Base-by-base conservation (phyloP, 768 basidiomycete genomes). In the Phylloporus sp. region DNA sequence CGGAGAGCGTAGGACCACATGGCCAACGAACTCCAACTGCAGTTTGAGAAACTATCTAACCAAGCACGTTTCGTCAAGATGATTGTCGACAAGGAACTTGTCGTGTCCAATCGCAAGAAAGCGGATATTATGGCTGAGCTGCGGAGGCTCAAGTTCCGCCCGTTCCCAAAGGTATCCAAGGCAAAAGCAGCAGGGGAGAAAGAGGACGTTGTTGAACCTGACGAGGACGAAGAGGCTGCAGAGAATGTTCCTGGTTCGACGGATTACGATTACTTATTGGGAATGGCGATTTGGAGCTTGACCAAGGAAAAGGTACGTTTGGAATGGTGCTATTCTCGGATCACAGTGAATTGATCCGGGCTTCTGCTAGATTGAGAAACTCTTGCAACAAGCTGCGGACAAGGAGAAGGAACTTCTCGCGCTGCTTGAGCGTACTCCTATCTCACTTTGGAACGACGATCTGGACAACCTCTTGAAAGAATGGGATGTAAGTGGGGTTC, bases 1-100 rank as follows among this genome's bases (percentile, higher is more conserved):
- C 29, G 31, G 6, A 24, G 34, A 13, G 42, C 5, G 32, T 61
- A 97, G 94, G 93, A 95, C 65, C 79, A 79, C 69, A 78, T 95
- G 47, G 88, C 92, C 10, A 81, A 81, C 55, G 88, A 95, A 61
- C 76, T 99, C 27, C 87, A 93, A 60, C 73, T 71, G 38, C 81
- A 84, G 35, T 84, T 90, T 53, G 94, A 97, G 63, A 88, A 82
- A 57, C 75, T 97, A 16, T 85, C 84, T 49, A 98, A 98, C 67
- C 97, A 99, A 66, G 95, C 93, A 12, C 87, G 95, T 20, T 99
- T 99, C 70, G 85, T 99, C 45, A 81, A 92, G 68, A 95, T 97
- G 94, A 95, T 98, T 59, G 79, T 98, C 50, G 82, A 86, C 60
- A 89, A 82, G 66, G 74, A 92, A 63, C 79, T 98, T 18, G 70